phyloP scores from a whole-genome alignment of 768 basidiomycete genomes.

The Tricholoma matsutake region DNA sequence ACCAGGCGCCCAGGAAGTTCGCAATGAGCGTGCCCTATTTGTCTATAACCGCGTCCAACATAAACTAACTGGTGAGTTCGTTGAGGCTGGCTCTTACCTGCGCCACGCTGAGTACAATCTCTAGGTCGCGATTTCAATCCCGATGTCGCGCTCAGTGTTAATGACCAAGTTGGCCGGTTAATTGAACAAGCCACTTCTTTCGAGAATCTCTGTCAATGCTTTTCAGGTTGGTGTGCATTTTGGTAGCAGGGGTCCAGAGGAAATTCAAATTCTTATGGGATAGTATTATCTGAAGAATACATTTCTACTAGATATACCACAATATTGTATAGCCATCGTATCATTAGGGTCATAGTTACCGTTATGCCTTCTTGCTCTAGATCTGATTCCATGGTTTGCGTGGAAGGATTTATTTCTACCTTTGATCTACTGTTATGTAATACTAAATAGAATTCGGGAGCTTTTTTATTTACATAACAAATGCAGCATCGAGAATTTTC shows the following conservation, averaged over 20 bases:
- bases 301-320: conserved; percentile 12
- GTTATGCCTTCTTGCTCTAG: no score
- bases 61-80: conserved; percentile 79
- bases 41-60: conserved; percentile 95
- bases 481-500: no score
- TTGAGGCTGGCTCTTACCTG: not conserved
- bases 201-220: conserved; percentile 95
- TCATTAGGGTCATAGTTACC: not conserved
- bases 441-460: no score
- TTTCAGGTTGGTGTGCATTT: conserved; percentile 93
- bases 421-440: no score
- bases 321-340: conserved; percentile 2
- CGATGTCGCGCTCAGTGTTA: conserved; percentile 67
- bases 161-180: conserved; percentile 85
- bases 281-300: no score
- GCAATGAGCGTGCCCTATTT: conserved; percentile 85
- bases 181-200: conserved; percentile 91
- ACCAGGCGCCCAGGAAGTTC: conserved; percentile 74
- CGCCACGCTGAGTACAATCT: not conserved
- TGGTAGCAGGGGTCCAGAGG: conserved; percentile 41
- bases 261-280: no score
- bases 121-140: conserved; percentile 93
- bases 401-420: no score
- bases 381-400: no score
- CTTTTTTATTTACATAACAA: no score